Percentiles rank a stretch among this genome's conserved stretches.
phyloP scores from a whole-genome alignment of 306 rosid species.

The Quercus wislizeni region DNA sequence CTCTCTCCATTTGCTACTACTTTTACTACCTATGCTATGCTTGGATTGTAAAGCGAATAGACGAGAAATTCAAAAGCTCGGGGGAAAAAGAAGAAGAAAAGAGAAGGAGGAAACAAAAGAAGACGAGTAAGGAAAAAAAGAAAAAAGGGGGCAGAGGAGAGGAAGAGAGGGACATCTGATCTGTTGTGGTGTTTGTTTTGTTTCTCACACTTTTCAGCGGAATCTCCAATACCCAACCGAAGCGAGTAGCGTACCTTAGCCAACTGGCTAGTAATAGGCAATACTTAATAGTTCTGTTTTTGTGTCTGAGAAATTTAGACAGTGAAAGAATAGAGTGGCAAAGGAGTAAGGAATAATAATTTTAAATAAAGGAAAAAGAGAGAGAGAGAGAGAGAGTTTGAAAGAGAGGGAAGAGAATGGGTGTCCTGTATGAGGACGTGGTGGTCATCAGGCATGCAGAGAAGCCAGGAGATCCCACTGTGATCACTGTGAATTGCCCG shows the following conservation, averaged over 20 bases:
- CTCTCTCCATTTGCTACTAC: no score
- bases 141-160: not conserved
- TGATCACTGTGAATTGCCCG: conserved; percentile 58
- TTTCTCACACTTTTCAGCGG: not conserved
- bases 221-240: conserved; percentile 9
- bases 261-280: no score
- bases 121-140: no score
- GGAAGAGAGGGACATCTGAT: not conserved
- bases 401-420: conserved; percentile 24
- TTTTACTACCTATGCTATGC: no score
- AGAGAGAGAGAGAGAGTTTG: conserved; percentile 6
- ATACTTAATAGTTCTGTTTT: no score
- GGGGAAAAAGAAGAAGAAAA: not conserved
- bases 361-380: no score
- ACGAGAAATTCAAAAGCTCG: conserved; percentile 15
- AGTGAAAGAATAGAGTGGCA: not conserved
- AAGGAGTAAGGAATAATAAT: not conserved
- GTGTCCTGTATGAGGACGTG: conserved; percentile 41
- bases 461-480: conserved; percentile 47
- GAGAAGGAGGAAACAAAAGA: no score
- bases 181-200: not conserved
- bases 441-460: conserved; percentile 36
- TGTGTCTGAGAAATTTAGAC: not conserved
- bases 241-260: not conserved
- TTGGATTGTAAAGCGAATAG: not conserved